A percentile compares a stretch with the other conserved stretches of the same genome.
These are phyloP conservation scores for Antitrichia curtipendula DNA, from an alignment of 225 moss, liverwort and hornwort species.

Conservation along the genomic window DNA sequence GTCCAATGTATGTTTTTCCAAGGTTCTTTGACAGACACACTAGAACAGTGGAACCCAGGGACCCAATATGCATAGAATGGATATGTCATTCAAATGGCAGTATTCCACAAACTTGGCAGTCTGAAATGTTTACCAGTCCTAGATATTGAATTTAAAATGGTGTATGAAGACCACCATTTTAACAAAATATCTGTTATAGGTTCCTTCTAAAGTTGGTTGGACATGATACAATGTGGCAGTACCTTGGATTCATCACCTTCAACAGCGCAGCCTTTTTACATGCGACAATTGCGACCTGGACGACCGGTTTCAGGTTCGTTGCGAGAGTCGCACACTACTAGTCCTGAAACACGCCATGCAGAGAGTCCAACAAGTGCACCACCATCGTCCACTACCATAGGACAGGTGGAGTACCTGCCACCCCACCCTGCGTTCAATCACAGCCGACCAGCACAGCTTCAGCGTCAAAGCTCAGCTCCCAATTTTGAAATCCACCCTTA, in stretches of 20 bases:
- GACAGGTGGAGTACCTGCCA: conserved; percentile 6
- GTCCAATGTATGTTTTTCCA: neutral
- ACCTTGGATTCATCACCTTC: neutral
- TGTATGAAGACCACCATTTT: too few species aligned
- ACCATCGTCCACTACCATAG: neutral
- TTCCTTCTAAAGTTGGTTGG: neutral
- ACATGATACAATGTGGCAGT: neutral
- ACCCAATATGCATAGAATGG: neutral
- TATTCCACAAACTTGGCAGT: too few species aligned
- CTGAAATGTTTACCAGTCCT: too few species aligned
- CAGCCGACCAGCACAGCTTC: neutral
- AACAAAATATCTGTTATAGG: too few species aligned
- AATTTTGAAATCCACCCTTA: conserved; percentile 15
- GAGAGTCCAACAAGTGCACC: neutral
- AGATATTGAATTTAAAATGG: too few species aligned
- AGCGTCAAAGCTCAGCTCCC: conserved; percentile 21
- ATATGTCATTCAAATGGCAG: too few species aligned
- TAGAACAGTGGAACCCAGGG: neutral
- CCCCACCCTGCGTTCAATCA: conserved; percentile 20
- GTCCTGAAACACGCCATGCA: neutral
- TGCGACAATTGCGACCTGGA: neutral
- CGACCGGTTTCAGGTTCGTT: neutral
- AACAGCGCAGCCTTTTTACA: neutral
- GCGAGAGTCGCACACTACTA: neutral
- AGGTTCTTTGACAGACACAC: neutral